Evolutionary conservation across 208 protist species (phyloP), one percentile per base, ranked within the genome.

Genomic region (Leishmania braziliensis): DNA sequence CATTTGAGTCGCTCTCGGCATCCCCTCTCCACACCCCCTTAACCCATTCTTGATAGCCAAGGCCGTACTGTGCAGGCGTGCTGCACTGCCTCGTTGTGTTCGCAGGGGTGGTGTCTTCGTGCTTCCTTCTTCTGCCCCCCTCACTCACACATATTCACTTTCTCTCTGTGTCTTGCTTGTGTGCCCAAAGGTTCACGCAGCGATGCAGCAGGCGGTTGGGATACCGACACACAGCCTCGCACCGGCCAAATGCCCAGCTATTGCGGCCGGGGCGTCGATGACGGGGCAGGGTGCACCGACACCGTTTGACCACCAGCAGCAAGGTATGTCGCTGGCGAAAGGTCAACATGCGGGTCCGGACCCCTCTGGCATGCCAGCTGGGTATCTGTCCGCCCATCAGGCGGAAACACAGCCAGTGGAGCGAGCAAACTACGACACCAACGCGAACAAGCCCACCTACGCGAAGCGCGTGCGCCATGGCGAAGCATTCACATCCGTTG

Each of bases 381-480:
- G 62, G 18, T 51, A 54, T 39, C 75, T 33, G n/a, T 48, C 53
- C 29, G 26, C 73, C 8, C 48, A 56, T 39, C 26, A 23, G 60
- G 62, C 18, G 36, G 69, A 33, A 48, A 14, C 65, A 0, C 69
- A 58, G 3, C 63, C 71, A 18, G 36, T 53, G 51, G 72, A 77
- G 51, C 80, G 50, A 1, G 79, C 70, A 48, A 85, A 83, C 66
- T 80, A 82, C 60, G 79, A 80, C 48, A 39, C 83, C 18, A 81
- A 79, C 80, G 39, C 48, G 51, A 23, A 54, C 36, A 89, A 89
- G 78, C 82, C 65, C 48, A 65, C 86, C 33, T 89, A 89, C 54
- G 86, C 86, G 33, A 86, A 86, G 78, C 84, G 84, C 23, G 29
- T 89, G 54, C 84, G 80, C 68, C 48, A 73, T 29, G 86, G 86